Base-by-base conservation (phyloP, 116 monocot genomes). In the Thalassia testudinum region DNA sequence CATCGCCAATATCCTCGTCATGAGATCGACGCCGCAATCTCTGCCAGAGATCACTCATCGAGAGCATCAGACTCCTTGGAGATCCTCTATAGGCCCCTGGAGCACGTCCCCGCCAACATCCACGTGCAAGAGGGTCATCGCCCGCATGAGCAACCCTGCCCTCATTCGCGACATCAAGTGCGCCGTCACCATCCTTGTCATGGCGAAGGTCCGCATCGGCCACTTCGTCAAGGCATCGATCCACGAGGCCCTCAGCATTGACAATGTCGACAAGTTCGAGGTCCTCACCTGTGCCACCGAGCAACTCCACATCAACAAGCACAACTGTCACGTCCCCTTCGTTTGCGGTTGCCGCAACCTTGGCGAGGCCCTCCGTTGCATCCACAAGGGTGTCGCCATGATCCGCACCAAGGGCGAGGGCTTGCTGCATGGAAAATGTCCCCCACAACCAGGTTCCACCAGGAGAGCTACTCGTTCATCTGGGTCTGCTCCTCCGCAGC, bases 21-120 rank as follows among this genome's bases (percentile, higher is more conserved):
- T n/a, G n/a, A n/a, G n/a, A n/a, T n/a, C n/a, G n/a, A n/a, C n/a
- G n/a, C n/a, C n/a, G n/a, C n/a, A n/a, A n/a, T n/a, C n/a, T n/a
- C n/a, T n/a, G n/a, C n/a, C n/a, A n/a, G n/a, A n/a, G n/a, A n/a
- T n/a, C n/a, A n/a, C n/a, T n/a, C n/a, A n/a, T n/a, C n/a, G n/a
- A n/a, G n/a, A n/a, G n/a, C n/a, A n/a, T n/a, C n/a, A n/a, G n/a
- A n/a, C n/a, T n/a, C n/a, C n/a, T n/a, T n/a, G n/a, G n/a, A n/a
- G n/a, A n/a, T n/a, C n/a, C n/a, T n/a, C n/a, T n/a, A n/a, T n/a
- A n/a, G n/a, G n/a, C n/a, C n/a, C n/a, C n/a, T n/a, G n/a, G n/a
- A n/a, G n/a, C n/a, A n/a, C n/a, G 88, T 88, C 20, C 88, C 83
- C 14, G 87, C 87, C 24, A 78, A 87, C 70, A 87, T 87, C 73